phyloP scores from a whole-genome alignment of 331 rosid species.

The Pyracantha coccinea region DNA sequence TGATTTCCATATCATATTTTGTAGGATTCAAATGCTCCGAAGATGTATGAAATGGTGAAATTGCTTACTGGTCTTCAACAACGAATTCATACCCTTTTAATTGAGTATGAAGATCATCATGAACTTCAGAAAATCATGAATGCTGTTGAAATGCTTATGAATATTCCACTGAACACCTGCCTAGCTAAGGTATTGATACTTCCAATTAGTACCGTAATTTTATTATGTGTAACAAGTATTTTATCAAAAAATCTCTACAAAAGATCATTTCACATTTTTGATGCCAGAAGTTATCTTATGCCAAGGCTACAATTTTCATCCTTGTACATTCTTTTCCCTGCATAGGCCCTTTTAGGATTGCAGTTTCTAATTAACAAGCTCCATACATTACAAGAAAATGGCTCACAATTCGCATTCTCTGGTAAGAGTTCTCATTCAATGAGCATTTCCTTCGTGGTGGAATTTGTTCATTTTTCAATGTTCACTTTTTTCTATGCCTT shows the following conservation, averaged over 20 bases:
- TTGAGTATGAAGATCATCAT: slow-evolving; percentile 59
- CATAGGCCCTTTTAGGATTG: slow-evolving; percentile 78
- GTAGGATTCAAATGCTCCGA: slow-evolving; percentile 79
- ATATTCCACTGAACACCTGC: slow-evolving; percentile 50
- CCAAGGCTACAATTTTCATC: neutral
- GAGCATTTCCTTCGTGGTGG: neutral
- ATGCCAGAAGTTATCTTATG: neutral
- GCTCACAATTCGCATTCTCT: slow-evolving; percentile 46
- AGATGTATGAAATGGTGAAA: slow-evolving; percentile 64
- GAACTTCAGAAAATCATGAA: slow-evolving; percentile 51
- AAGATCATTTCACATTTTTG: neutral
- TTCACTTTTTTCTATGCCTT: slow-evolving; percentile 1
- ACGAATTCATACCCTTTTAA: slow-evolving; percentile 31
- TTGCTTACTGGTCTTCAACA: slow-evolving; percentile 50
- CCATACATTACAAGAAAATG: slow-evolving; percentile 55
- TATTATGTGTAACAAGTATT: neutral
- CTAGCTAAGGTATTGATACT: slow-evolving; percentile 60
- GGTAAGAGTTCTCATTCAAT: slow-evolving; percentile 28
- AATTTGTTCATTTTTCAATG: neutral
- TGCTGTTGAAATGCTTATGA: slow-evolving; percentile 62
- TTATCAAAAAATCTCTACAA: too few species aligned
- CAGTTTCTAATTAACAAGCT: slow-evolving; percentile 60
- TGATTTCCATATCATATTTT: neutral
- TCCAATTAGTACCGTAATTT: neutral
- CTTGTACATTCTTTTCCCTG: slow-evolving; percentile 3